phyloP scores from a whole-genome alignment of 164 flowering plant genomes.

The Dillenia turbinata region DNA sequence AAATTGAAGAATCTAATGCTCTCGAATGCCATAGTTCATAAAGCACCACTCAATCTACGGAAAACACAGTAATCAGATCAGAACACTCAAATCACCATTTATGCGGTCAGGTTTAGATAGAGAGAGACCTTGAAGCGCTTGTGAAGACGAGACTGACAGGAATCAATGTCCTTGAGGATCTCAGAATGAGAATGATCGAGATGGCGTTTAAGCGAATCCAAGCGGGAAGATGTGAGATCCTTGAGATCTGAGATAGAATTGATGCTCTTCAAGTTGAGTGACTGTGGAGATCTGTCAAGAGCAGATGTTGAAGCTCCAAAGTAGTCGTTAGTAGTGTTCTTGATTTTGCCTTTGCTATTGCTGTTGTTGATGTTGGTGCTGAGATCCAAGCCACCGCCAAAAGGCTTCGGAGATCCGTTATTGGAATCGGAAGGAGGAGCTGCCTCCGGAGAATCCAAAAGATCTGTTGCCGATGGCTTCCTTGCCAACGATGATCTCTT shows the following conservation, averaged over 20 bases:
- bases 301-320: not conserved
- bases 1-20: no score
- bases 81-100: slow-evolving; percentile 2
- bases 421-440: no score
- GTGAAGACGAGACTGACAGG: slow-evolving; percentile 58
- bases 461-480: no score
- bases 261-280: slow-evolving; percentile 17
- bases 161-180: slow-evolving; percentile 61
- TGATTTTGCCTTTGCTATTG: no score
- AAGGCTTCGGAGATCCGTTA: no score
- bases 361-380: no score
- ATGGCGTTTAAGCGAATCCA: slow-evolving; percentile 54
- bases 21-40: no score
- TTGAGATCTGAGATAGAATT: slow-evolving; percentile 52
- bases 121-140: slow-evolving; percentile 57
- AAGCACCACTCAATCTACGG: not conserved
- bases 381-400: no score
- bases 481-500: no score
- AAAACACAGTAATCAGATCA: not conserved
- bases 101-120: no score
- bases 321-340: not conserved
- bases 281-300: slow-evolving; percentile 13
- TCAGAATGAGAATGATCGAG: slow-evolving; percentile 59
- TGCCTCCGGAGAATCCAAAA: no score
- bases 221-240: slow-evolving; percentile 39